Percentiles rank a stretch among this genome's conserved stretches.
Conservation (phyloP, 1,139 yeast species). For the Sugiyamaella castrensis region DNA sequence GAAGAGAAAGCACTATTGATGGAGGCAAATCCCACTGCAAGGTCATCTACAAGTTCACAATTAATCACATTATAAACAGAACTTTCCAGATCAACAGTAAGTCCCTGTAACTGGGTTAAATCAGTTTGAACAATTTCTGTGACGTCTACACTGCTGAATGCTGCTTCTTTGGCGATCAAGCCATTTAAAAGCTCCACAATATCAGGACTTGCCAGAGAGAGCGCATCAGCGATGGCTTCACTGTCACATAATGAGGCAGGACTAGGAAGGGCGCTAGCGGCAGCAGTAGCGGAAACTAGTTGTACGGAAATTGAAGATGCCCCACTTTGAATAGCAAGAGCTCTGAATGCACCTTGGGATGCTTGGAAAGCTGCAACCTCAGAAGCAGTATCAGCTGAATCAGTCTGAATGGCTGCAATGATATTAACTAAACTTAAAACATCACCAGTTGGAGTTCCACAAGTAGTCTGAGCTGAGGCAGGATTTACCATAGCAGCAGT, state of each 20-base stretch:
- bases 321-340: conserved; percentile 10
- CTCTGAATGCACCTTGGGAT: conserved; percentile 5
- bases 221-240: conserved; percentile 7
- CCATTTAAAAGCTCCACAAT: conserved; percentile 9
- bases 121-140: background rate
- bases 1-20: conserved; percentile 13
- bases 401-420: too few relatives aligned
- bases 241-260: conserved; percentile 9
- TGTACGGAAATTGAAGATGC: conserved; percentile 2
- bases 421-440: too few relatives aligned
- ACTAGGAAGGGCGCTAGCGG: conserved; percentile 13
- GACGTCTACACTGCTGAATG: conserved; percentile 4
- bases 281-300: conserved; percentile 9
- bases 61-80: conserved; percentile 9
- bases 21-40: conserved; percentile 5
- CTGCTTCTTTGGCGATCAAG: background rate
- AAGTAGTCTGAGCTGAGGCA: too few relatives aligned
- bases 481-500: too few relatives aligned
- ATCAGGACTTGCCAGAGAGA: conserved; percentile 3
- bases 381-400: background rate
- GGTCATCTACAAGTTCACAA: conserved; percentile 3
- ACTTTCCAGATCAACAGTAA: conserved; percentile 9
- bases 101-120: conserved; percentile 8
- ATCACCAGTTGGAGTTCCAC: too few relatives aligned
- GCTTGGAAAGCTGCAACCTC: background rate